phyloP scores from a whole-genome alignment of 306 rosid species.

The Luffa aegyptiaca region DNA sequence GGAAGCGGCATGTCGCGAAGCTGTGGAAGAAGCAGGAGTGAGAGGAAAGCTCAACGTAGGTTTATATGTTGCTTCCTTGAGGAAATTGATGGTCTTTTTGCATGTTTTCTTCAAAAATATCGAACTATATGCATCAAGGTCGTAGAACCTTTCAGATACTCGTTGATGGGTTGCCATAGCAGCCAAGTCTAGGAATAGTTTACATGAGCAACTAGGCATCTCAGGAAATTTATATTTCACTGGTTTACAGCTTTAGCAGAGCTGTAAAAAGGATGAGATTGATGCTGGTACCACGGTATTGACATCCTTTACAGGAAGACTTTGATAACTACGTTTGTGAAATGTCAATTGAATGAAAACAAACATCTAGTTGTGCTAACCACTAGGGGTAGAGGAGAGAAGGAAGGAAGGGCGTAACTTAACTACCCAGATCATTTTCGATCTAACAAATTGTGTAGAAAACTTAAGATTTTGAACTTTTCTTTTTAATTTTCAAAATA shows the following conservation, averaged over 20 bases:
- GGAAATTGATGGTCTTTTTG: not conserved
- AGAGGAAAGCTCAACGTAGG: constrained; percentile 65
- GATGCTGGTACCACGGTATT: not conserved
- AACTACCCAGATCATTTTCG: not conserved
- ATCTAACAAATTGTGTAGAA: no score
- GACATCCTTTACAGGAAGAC: not conserved
- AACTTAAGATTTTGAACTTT: no score
- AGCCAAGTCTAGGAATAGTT: not conserved
- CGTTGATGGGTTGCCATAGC: not conserved
- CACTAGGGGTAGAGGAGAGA: not conserved
- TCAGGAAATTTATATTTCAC: not conserved
- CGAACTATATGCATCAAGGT: not conserved
- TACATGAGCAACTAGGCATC: not conserved
- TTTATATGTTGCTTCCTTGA: not conserved
- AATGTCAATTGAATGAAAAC: not conserved
- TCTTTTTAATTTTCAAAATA: not conserved
- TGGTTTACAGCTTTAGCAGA: not conserved
- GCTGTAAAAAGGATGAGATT: not conserved
- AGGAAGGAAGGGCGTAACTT: not conserved
- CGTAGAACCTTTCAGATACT: not conserved
- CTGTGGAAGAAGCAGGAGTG: constrained; percentile 86
- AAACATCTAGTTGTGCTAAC: not conserved
- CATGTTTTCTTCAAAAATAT: not conserved
- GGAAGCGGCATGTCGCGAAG: constrained; percentile 86
- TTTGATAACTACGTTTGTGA: not conserved